phyloP scores from a whole-genome alignment of 2,329 filamentous ascomycete species.

The Penicillium paneum region DNA sequence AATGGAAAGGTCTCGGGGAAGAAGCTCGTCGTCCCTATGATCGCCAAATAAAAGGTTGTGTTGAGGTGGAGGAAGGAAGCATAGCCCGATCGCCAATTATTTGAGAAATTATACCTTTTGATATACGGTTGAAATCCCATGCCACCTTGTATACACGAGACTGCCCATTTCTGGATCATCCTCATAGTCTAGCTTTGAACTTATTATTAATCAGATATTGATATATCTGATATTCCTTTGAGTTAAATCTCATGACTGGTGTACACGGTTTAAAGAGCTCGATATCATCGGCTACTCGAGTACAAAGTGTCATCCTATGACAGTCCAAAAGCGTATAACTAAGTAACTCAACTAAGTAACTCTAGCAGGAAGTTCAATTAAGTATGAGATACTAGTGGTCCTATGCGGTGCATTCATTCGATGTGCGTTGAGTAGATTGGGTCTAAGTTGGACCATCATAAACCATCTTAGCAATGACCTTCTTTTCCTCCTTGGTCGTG shows the following conservation, averaged over 20 bases:
- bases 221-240: neutral
- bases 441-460: neutral
- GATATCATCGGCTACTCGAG: neutral
- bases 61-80: neutral
- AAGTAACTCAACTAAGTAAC: too few species aligned
- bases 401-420: neutral
- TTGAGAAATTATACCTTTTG: neutral
- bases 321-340: neutral
- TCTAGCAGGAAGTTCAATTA: too few species aligned
- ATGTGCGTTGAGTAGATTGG: neutral
- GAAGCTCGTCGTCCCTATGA: constrained; percentile 18
- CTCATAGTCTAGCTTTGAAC: neutral
- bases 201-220: neutral
- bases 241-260: neutral
- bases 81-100: neutral
- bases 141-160: neutral
- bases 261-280: neutral
- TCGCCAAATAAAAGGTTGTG: neutral
- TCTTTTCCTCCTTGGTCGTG: constrained; percentile 1
- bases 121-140: neutral
- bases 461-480: constrained; percentile 2
- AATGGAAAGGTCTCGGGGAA: constrained; percentile 21
- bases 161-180: neutral
- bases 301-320: too few species aligned
- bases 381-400: too few species aligned